Base-by-base conservation (phyloP, 495 filamentous ascomycete species). In the Aspergillus wentii region DNA sequence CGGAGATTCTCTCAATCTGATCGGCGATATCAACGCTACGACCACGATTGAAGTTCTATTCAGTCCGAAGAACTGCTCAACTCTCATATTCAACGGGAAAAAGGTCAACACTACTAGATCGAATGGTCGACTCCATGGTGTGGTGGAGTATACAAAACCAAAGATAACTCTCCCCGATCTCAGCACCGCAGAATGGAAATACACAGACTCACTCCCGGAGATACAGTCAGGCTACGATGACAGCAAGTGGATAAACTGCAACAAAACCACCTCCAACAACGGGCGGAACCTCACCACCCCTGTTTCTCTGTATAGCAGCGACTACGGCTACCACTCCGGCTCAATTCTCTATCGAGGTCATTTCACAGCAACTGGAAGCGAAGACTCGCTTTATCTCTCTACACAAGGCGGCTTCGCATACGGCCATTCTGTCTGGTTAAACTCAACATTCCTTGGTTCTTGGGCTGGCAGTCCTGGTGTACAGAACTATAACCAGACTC, bases 271-370 rank as follows among this genome's bases (percentile, higher is more conserved):
- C 0, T 74, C 78, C 25, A 78, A 84, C 50, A 68, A 71, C 5
- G 54, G 66, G 9, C 56, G 65, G 2, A 55, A 63, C 5, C 61
- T 79, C 4, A 59, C 56, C 1, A 85, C 83, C 0, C 76, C 79
- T 0, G 71, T 57, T 1, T 77, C 67, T 4, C 69, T 88, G 1
- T 85, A 80, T 45, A 63, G 68, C 0, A 72, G 68, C 33, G 85
- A 87, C 52, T 86, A 90, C 44, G 80, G 83, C 13, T 88, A 74
- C 55, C 69, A 85, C 44, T 69, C 74, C 1, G 83, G 83, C 14
- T 71, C 68, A 8, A 52, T 85, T 0, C 41, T 88, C 14, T 88
- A 77, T 59, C 71, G 83, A 4, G 84, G 82, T 23, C 71, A 79
- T 48, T 90, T 88, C 52, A 64, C 56, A 3, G 76, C 80, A 4